Base-by-base conservation (phyloP, 257 asterid species). In the Gynochthodes officinalis region DNA sequence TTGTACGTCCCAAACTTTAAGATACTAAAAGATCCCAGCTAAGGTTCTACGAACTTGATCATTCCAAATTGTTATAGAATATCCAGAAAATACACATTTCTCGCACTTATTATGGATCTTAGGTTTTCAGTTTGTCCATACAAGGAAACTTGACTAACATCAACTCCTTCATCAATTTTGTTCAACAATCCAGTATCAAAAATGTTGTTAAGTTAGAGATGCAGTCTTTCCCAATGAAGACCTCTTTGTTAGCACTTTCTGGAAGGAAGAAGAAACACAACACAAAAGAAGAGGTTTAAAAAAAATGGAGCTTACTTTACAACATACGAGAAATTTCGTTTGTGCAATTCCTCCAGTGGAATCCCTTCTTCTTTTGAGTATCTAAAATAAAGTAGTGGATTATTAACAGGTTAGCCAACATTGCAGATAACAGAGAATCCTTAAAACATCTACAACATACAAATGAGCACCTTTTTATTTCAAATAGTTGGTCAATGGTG, bases 301-400 rank as follows among this genome's bases (percentile, higher is more conserved):
- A 27, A 40, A 64, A 23, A 59, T 50, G 77, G 70, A 71, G 76
- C 79, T 83, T 82, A 88, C 98, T 92, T 91, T 68, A 94, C 77
- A 73, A 94, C 91, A 79, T 86, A 91, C 12, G 95, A 87, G 81
- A 89, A 88, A 77, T 94, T 89, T 82, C 86, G 77, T 32, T 43
- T 72, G 74, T 82, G 87, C 72, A 85, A 87, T 78, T 89, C 83
- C 59, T 63, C 82, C 81, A 82, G 35, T 65, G 85, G 77, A 75
- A 94, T 88, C 63, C 78, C 89, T 85, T 93, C 98, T 81, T 93
- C 97, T 88, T 93, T 93, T 39, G 98, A 91, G 86, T 94, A 94
- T 87, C 98, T 93, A 73, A 73, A 77, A 62, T 44, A 74, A 72
- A 69, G 67, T 15, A 60, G 60, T 59, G 25, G 23, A 64, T 18